Conservation (phyloP, 2,329 filamentous ascomycete genomes). For the Colletotrichum shisoi region DNA sequence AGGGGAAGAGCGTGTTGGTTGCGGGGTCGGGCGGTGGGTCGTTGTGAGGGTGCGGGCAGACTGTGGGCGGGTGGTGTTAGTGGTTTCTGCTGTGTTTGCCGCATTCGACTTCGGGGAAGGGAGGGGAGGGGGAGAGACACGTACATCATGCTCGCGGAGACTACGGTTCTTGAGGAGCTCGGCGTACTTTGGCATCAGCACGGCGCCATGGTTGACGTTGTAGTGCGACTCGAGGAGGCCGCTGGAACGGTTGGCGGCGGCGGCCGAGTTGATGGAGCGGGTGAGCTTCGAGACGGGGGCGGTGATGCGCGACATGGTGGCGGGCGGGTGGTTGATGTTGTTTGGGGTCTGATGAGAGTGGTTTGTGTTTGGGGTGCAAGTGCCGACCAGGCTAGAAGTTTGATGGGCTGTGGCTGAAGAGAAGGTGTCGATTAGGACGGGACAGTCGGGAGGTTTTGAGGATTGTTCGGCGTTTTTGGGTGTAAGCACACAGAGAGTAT, state of each 20-base stretch:
- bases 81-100: neutral
- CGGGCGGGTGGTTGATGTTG: neutral
- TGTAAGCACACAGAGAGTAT: neutral
- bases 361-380: slow-evolving; percentile 7
- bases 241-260: slow-evolving; percentile 47
- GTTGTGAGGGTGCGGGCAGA: slow-evolving; percentile 56
- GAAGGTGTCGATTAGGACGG: neutral
- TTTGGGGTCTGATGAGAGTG: slow-evolving; percentile 23
- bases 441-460: neutral
- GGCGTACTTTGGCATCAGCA: slow-evolving; percentile 58
- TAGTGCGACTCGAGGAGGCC: slow-evolving; percentile 46
- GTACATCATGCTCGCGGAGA: slow-evolving; percentile 53
- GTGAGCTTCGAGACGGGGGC: slow-evolving; percentile 59
- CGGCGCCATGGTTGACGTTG: slow-evolving; percentile 49
- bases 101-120: neutral
- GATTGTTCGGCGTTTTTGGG: neutral
- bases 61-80: slow-evolving; percentile 41
- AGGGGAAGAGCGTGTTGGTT: slow-evolving; percentile 49
- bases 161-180: slow-evolving; percentile 53
- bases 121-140: slow-evolving; percentile 40
- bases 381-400: slow-evolving; percentile 19
- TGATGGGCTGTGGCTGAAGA: neutral
- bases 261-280: slow-evolving; percentile 56
- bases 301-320: slow-evolving; percentile 59
- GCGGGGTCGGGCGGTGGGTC: slow-evolving; percentile 58